A percentile compares a stretch with the other conserved stretches of the same genome.
Evolutionary conservation across 140 eudicot genomes (phyloP).

Genomic region (Ambrosia hybrid): DNA sequence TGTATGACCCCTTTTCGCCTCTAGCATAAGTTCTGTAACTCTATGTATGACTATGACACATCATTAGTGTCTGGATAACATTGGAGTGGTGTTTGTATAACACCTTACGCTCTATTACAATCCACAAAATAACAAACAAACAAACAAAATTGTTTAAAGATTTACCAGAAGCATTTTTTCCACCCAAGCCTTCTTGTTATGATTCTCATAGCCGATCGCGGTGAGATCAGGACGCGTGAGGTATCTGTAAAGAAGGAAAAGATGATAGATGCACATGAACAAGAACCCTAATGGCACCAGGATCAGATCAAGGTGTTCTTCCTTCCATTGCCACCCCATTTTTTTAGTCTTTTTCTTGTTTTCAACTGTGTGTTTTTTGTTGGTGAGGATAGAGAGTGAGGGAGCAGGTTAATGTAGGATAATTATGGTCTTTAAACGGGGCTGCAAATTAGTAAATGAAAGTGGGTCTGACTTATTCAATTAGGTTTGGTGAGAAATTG

Average conservation of each 20-base stretch:
- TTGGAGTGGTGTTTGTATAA: no score
- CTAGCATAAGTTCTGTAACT: no score
- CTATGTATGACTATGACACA: no score
- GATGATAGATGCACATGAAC: conserved; percentile 65
- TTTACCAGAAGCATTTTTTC: conserved; percentile 55
- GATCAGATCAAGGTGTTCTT: conserved; percentile 56
- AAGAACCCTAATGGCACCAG: conserved; percentile 71
- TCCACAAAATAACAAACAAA: no score
- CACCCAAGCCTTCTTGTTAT: conserved; percentile 71
- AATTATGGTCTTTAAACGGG: conserved; percentile 10
- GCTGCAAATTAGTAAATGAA: conserved; percentile 10
- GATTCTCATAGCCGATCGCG: conserved; percentile 66
- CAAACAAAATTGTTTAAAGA: background rate
- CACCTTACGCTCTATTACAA: no score
- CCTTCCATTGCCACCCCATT: conserved; percentile 54
- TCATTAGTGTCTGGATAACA: no score
- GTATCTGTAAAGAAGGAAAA: conserved; percentile 63
- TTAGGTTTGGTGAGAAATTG: conserved; percentile 29
- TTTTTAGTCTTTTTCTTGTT: background rate
- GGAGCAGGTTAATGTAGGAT: background rate
- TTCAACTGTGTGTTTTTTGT: background rate
- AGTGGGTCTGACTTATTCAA: conserved; percentile 25
- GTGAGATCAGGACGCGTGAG: conserved; percentile 51
- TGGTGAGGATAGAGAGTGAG: no score
- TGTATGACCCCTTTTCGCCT: no score